Percentiles rank a stretch among this genome's conserved stretches.
These are phyloP conservation scores for Oryza glumipatula DNA, from an alignment of 176 grass and related monocot genomes.

Conservation along the genomic window DNA sequence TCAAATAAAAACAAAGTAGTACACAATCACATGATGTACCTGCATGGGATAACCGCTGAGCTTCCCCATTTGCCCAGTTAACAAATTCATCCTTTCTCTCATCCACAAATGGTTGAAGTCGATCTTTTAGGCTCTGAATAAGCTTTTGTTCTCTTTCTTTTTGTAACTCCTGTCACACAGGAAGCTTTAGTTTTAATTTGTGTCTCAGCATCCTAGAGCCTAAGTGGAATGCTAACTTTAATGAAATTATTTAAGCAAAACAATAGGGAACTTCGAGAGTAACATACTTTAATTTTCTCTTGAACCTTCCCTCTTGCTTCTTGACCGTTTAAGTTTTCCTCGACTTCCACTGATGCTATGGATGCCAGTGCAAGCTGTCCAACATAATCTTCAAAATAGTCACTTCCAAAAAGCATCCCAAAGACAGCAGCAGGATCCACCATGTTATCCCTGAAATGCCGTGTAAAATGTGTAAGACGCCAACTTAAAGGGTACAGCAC, in stretches of 20 bases:
- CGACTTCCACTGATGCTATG: slow-evolving; percentile 76
- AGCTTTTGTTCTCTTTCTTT: slow-evolving; percentile 80
- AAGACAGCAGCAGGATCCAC: slow-evolving; percentile 93
- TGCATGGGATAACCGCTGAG: slow-evolving; percentile 77
- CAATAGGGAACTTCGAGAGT: not conserved
- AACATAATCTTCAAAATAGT: slow-evolving; percentile 97
- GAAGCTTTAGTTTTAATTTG: slow-evolving; percentile 31
- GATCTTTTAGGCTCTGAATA: slow-evolving; percentile 77
- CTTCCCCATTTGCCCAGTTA: slow-evolving; percentile 74
- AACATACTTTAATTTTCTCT: slow-evolving; percentile 86
- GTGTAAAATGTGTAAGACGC: slow-evolving; percentile 11
- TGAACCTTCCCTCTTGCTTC: slow-evolving; percentile 73
- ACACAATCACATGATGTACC: slow-evolving; percentile 49
- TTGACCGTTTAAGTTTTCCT: slow-evolving; percentile 59
- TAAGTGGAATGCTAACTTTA: not conserved
- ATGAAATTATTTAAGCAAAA: slow-evolving; percentile 26
- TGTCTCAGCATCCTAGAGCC: not conserved
- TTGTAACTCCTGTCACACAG: slow-evolving; percentile 72
- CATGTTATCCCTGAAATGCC: slow-evolving; percentile 75
- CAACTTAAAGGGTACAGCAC: not conserved
- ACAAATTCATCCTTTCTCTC: slow-evolving; percentile 81
- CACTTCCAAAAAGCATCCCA: slow-evolving; percentile 98
- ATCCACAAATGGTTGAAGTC: slow-evolving; percentile 77
- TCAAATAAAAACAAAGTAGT: not conserved
- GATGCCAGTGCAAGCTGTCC: slow-evolving; percentile 93